These are phyloP conservation scores for Trichocladium antarcticum DNA, from an alignment of 495 filamentous ascomycete genomes.

Conservation along the genomic window DNA sequence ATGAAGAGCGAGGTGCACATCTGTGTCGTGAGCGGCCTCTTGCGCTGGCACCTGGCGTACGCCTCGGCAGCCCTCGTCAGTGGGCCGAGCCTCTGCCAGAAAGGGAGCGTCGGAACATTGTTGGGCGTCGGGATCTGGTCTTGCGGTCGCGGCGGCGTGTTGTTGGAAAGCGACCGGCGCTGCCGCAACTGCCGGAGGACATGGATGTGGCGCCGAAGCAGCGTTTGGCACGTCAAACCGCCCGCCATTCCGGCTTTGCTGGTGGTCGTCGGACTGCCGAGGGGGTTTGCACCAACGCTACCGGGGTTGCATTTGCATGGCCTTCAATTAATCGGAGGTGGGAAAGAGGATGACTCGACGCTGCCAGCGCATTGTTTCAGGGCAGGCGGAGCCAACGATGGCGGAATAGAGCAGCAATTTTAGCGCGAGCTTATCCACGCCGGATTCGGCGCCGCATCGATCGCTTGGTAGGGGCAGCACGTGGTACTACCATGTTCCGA, in stretches of 20 bases:
- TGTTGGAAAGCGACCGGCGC: conserved; percentile 20
- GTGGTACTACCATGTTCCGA: no score
- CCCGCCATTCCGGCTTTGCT: conserved; percentile 9
- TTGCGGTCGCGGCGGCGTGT: conserved; percentile 18
- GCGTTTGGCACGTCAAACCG: conserved; percentile 8
- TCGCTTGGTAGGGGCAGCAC: no score
- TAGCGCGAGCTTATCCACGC: background rate
- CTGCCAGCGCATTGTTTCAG: background rate
- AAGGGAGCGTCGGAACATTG: conserved; percentile 35
- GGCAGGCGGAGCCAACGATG: background rate
- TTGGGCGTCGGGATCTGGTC: conserved; percentile 34
- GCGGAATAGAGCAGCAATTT: background rate
- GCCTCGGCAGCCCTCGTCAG: conserved; percentile 52
- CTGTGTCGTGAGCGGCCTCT: conserved; percentile 67
- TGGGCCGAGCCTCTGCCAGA: conserved; percentile 46
- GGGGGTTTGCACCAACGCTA: no score
- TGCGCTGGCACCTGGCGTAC: conserved; percentile 59
- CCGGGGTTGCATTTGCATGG: background rate
- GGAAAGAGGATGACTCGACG: conserved; percentile 1
- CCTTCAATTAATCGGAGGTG: conserved; percentile 1
- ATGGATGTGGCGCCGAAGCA: conserved; percentile 19
- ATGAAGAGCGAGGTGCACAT: conserved; percentile 62
- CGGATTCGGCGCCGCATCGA: background rate
- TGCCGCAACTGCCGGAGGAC: conserved; percentile 13
- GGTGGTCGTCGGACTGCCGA: background rate